These are phyloP conservation scores for Bocquillonia castaneifolia DNA, from an alignment of 441 rosid genomes.

Conservation along the genomic window DNA sequence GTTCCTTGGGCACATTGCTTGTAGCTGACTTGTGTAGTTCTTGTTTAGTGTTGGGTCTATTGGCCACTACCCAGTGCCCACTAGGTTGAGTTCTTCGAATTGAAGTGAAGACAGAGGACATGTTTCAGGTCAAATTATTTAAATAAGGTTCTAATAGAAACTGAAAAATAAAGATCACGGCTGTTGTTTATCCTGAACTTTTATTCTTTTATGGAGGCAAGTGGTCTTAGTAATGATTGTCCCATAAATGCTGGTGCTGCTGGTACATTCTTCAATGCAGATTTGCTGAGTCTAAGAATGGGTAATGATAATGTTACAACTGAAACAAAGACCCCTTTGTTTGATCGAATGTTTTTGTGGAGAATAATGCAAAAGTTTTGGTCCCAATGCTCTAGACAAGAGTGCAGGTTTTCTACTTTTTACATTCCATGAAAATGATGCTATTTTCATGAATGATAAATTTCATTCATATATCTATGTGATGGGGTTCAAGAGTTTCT, in stretches of 20 bases:
- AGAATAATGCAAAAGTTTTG: slow-evolving; percentile 87
- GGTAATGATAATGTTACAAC: slow-evolving; percentile 80
- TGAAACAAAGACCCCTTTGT: slow-evolving; percentile 92
- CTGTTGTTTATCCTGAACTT: too few species aligned
- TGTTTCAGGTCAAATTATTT: too few species aligned
- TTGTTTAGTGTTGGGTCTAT: slow-evolving; percentile 67
- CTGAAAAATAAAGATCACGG: too few species aligned
- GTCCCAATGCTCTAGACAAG: slow-evolving; percentile 95
- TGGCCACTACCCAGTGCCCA: too few species aligned
- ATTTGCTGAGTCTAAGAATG: slow-evolving; percentile 78
- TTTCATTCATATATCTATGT: slow-evolving; percentile 2
- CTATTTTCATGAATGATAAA: slow-evolving; percentile 11
- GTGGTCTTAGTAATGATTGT: slow-evolving; percentile 84
- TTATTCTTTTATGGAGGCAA: slow-evolving; percentile 38
- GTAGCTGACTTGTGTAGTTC: slow-evolving; percentile 48
- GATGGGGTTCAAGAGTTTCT: not conserved
- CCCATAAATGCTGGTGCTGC: slow-evolving; percentile 94
- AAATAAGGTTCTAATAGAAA: too few species aligned
- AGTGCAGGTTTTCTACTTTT: slow-evolving; percentile 67
- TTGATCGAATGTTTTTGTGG: slow-evolving; percentile 90
- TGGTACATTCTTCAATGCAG: slow-evolving; percentile 90
- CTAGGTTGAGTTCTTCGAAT: too few species aligned
- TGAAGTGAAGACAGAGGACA: too few species aligned
- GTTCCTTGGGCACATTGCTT: slow-evolving; percentile 52
- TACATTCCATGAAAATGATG: slow-evolving; percentile 7